Evolutionary conservation across 1,139 yeast species (phyloP).

Genomic region (Arxiozyma slooffiae): DNA sequence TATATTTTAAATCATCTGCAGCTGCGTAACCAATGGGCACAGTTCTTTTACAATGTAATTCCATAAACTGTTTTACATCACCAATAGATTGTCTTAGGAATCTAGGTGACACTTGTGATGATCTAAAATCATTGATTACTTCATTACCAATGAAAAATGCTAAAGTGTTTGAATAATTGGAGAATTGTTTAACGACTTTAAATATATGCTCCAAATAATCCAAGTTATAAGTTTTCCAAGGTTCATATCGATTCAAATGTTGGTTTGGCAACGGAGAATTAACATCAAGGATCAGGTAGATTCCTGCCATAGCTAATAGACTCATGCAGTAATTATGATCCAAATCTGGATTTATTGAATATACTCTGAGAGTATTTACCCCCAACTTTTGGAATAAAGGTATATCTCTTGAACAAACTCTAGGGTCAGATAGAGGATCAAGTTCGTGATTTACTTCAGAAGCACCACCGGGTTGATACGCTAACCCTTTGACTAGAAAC

Average conservation of each 20-base stretch:
- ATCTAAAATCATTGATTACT: constrained; percentile 65
- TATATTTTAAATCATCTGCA: constrained; percentile 74
- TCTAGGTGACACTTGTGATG: constrained; percentile 59
- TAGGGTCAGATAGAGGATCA: constrained; percentile 64
- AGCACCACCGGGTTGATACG: constrained; percentile 86
- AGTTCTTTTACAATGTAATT: constrained; percentile 45
- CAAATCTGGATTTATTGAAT: constrained; percentile 72
- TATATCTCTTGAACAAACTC: constrained; percentile 51
- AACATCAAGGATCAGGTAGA: constrained; percentile 81
- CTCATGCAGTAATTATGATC: constrained; percentile 91
- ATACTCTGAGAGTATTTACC: constrained; percentile 63
- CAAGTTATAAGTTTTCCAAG: constrained; percentile 70
- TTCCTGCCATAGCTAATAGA: constrained; percentile 81
- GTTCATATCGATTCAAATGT: constrained; percentile 78
- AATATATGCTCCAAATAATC: constrained; percentile 68
- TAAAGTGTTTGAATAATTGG: constrained; percentile 75
- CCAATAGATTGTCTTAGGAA: constrained; percentile 71
- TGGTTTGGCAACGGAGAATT: constrained; percentile 74
- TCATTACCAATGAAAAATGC: constrained; percentile 96
- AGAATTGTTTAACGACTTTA: constrained; percentile 71
- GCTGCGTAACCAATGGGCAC: constrained; percentile 96
- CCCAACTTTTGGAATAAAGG: constrained; percentile 42
- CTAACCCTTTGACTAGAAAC: constrained; percentile 70
- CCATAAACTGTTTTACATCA: constrained; percentile 68
- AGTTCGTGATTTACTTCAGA: constrained; percentile 44